Base-by-base conservation (phyloP, 83 land plant genomes). In the Diphasiastrum complanatum region DNA sequence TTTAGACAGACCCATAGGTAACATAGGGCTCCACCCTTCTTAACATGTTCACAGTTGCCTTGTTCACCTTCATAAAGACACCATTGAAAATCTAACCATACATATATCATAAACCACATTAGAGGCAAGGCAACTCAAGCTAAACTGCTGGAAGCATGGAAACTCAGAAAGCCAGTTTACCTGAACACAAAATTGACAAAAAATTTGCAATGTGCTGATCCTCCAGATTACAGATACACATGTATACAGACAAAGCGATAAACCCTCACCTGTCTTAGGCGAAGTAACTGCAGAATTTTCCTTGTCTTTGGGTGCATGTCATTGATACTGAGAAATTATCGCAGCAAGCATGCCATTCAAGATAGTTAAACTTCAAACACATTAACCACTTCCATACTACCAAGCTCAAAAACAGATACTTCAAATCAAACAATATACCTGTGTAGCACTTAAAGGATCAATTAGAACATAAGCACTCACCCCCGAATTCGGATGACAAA, bases 221-320 rank as follows among this genome's bases (percentile, higher is more conserved):
- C n/a, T n/a, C 8, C 14, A 38, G 14, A 8, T 38, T 38, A 8
- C 43, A 38, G 43, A 8, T 14, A 38, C 43, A 8, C 43, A 38
- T 8, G 8, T 8, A 14, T 8, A 38, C 8, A 8, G 8, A 38
- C 8, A 38, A 38, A 23, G n/a, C 5, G 11, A 28, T 29, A 5
- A 22, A 49, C 23, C 26, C 29, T 34, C n/a, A 55, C 59, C 59
- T 55, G 34, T 8, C 36, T 25, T 4, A 55, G 37, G 5, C 59
- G 34, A 25, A 55, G 59, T 10, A 55, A 34, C 30, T 31, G 59
- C 59, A 55, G n/a, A 55, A 55, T 55, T n/a, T 55, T 55, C 37
- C 59, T 8, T 55, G 59, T 27, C 36, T 55, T 55, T 29, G 59
- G 59, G 37, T 55, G 59, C 59, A 55, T 55, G 59, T 55, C 36